Conservation (phyloP, 1,284 basidiomycete genomes). For the Hemileia vastatrix region DNA sequence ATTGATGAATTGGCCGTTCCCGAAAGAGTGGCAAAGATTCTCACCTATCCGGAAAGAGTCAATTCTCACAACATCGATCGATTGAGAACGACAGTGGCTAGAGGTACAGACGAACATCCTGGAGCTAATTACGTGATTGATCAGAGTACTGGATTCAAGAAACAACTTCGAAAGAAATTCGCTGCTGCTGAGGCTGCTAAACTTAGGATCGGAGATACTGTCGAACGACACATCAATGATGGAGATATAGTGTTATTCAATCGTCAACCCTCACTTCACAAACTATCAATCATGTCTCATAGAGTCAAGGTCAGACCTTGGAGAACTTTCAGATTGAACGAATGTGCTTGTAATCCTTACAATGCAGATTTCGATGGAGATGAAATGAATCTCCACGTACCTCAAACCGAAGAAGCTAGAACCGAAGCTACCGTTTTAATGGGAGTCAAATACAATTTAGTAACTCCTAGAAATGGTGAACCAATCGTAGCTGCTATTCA, state of each 20-base stretch:
- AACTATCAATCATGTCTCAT: constrained; percentile 98
- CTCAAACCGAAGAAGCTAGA: constrained; percentile 95
- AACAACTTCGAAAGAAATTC: constrained; percentile 64
- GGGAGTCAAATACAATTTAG: constrained; percentile 94
- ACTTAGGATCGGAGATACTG: constrained; percentile 70
- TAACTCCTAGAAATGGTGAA: constrained; percentile 91
- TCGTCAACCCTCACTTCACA: constrained; percentile 95
- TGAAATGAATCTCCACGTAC: constrained; percentile 99
- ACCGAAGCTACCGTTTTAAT: constrained; percentile 96
- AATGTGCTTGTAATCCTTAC: constrained; percentile 98
- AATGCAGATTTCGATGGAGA: constrained; percentile 99
- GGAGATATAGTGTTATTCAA: constrained; percentile 98
- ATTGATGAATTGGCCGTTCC: constrained; percentile 94
- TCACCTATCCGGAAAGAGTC: constrained; percentile 94
- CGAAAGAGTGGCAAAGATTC: constrained; percentile 83
- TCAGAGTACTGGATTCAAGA: constrained; percentile 59
- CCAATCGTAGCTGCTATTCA: constrained; percentile 97
- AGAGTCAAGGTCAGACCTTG: constrained; percentile 90
- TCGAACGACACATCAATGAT: constrained; percentile 89
- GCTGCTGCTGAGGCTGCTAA: too few species aligned
- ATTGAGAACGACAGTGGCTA: constrained; percentile 68
- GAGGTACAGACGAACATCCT: constrained; percentile 83
- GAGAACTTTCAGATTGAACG: constrained; percentile 94
- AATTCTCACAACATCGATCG: constrained; percentile 79
- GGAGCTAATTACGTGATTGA: constrained; percentile 88